These are phyloP conservation scores for Plasmodium coatneyi DNA, from an alignment of 169 alveolate species.

Conservation along the genomic window DNA sequence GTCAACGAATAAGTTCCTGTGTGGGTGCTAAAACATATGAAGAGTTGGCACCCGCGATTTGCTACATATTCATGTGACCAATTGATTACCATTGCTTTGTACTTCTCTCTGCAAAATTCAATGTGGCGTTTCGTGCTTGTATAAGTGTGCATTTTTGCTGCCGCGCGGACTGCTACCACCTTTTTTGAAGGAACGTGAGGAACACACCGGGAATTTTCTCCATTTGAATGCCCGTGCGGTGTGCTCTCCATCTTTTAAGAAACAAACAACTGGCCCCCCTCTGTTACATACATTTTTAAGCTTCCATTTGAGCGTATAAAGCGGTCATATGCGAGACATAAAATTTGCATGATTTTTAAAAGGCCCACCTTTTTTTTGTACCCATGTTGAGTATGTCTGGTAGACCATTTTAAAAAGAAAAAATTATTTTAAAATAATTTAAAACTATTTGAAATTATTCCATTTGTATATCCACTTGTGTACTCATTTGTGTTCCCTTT, in stretches of 20 bases:
- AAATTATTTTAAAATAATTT: not conserved
- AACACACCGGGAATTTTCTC: not conserved
- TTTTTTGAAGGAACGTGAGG: not conserved
- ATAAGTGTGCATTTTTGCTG: not conserved
- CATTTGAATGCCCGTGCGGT: not conserved
- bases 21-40: not conserved
- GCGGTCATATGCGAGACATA: not conserved
- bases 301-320: not conserved
- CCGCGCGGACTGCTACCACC: not conserved
- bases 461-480: not conserved
- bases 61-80: not conserved
- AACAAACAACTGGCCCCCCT: not conserved
- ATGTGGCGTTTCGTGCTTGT: not conserved
- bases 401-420: not conserved
- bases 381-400: not conserved
- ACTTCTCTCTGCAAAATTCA: not conserved
- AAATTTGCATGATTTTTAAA: not conserved
- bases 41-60: not conserved
- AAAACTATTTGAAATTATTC: not conserved
- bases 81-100: not conserved
- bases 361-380: not conserved
- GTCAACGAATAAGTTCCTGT: not conserved
- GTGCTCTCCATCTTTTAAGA: not conserved
- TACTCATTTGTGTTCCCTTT: not conserved
- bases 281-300: not conserved